phyloP scores from a whole-genome alignment of 805 yeast species.

The Pichia paraexigua region DNA sequence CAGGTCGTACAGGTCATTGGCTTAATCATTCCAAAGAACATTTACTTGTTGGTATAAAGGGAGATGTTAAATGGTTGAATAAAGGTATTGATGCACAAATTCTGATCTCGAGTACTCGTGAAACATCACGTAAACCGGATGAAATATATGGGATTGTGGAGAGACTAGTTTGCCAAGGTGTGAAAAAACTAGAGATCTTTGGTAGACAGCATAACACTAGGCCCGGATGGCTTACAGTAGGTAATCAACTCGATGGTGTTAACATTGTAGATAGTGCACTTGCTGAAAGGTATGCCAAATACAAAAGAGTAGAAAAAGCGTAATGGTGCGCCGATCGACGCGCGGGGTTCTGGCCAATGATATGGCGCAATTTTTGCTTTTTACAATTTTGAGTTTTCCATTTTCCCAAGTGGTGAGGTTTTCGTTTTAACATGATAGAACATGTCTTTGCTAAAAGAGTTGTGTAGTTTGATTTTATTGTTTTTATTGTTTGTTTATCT shows the following conservation, averaged over 20 bases:
- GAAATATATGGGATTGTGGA: conserved; percentile 83
- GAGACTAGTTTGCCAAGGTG: conserved; percentile 66
- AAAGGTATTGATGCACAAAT: conserved; percentile 63
- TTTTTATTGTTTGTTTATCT: background rate
- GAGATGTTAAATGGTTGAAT: conserved; percentile 66
- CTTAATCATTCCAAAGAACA: conserved; percentile 92
- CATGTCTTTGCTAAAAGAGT: background rate
- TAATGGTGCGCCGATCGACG: background rate
- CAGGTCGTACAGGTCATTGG: conserved; percentile 98
- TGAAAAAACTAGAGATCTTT: conserved; percentile 80
- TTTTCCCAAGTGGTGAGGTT: background rate
- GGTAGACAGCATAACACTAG: conserved; percentile 82
- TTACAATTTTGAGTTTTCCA: no score
- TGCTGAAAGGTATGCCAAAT: conserved; percentile 12
- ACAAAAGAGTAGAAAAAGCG: background rate
- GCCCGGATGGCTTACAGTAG: conserved; percentile 86
- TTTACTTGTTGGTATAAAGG: conserved; percentile 76
- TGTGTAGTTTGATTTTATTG: background rate
- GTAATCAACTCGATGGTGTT: conserved; percentile 64
- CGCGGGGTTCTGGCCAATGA: background rate
- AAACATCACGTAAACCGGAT: conserved; percentile 86
- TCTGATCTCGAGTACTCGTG: conserved; percentile 76
- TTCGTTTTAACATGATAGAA: background rate
- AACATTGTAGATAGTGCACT: conserved; percentile 54
- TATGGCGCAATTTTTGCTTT: background rate